Conservation (phyloP, 2,329 filamentous ascomycete species). For the Teratosphaeria pseudoeucalypti region DNA sequence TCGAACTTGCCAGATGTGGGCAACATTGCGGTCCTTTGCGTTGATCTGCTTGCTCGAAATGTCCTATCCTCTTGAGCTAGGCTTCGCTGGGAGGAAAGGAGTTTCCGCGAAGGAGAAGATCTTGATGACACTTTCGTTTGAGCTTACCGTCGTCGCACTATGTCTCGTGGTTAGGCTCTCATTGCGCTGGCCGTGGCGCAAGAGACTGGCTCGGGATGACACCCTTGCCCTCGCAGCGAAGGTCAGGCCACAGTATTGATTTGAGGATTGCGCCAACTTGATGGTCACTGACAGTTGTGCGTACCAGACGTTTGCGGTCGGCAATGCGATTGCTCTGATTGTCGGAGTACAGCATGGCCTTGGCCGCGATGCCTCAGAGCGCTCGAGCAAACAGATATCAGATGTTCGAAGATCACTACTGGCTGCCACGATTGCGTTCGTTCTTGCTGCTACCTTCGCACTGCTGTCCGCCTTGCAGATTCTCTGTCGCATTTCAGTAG, state of each 20-base stretch:
- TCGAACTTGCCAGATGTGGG: not conserved
- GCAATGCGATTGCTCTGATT: not conserved
- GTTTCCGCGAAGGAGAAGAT: not conserved
- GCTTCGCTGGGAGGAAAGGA: not conserved
- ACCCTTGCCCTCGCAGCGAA: not conserved
- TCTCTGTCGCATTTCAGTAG: not conserved
- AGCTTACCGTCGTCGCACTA: not conserved
- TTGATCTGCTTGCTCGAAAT: not conserved
- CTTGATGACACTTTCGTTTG: not conserved
- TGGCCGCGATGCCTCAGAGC: not conserved
- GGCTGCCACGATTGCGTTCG: not conserved
- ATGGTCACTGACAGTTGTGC: not conserved
- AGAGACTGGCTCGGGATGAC: not conserved
- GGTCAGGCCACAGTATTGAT: not conserved
- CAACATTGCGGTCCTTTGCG: not conserved
- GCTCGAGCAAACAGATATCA: not conserved
- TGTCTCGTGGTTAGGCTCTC: not conserved
- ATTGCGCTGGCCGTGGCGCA: conserved; percentile 1
- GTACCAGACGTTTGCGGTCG: not conserved
- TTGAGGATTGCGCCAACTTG: not conserved
- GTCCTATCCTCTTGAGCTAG: not conserved
- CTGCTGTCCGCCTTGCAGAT: not conserved
- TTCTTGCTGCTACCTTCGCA: not conserved
- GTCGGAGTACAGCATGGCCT: not conserved
- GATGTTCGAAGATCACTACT: not conserved